Evolutionary conservation across 129 eudicot genomes (phyloP), one percentile per base, ranked within the genome.

Genomic region (Artemisia argyi): DNA sequence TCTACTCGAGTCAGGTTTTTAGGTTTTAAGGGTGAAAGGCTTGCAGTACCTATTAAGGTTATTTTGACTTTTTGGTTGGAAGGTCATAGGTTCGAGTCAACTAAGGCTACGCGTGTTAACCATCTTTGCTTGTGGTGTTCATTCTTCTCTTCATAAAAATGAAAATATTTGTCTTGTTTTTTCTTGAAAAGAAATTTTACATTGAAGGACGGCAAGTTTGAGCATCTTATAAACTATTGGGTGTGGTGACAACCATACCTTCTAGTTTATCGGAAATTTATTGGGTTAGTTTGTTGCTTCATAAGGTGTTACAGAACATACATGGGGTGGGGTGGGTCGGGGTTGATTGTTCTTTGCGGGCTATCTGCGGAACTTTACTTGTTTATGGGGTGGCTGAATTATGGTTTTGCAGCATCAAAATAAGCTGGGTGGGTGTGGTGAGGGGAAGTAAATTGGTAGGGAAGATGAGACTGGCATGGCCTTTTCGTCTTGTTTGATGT

Each of bases 1-100:
- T 39, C 44, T 39, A 39, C 66, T 76, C 73, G 26, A 59, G 51
- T 68, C 56, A 60, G 69, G 30, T 57, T 73, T 73, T 60, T 81
- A 78, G 70, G 42, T 51, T 65, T 60, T 78, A 69, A 63, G 44
- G 52, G 35, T 58, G 44, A 39, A 39, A 39, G 44, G 44, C 10
- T 39, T 39, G 44, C 44, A 7, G 44, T 39, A 39, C 9, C 44
- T 39, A 39, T 39, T 7, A 39, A 39, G 44, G 44, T 39, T 39
- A 39, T 39, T 49, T 76, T 68, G 69, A 68, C 74, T 76, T 75
- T 7, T 66, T 75, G 73, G 48, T 51, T 51, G 11, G 74, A 66
- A 66, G 73, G 79, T 75, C 79, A 35, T 54, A 54, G 73, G 79
- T 66, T 65, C n/a, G 73, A 75, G 79, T 65, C 73, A 46, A 46